Base-by-base conservation (phyloP, 805 yeast genomes). In the Isabelozyma rhagii region DNA sequence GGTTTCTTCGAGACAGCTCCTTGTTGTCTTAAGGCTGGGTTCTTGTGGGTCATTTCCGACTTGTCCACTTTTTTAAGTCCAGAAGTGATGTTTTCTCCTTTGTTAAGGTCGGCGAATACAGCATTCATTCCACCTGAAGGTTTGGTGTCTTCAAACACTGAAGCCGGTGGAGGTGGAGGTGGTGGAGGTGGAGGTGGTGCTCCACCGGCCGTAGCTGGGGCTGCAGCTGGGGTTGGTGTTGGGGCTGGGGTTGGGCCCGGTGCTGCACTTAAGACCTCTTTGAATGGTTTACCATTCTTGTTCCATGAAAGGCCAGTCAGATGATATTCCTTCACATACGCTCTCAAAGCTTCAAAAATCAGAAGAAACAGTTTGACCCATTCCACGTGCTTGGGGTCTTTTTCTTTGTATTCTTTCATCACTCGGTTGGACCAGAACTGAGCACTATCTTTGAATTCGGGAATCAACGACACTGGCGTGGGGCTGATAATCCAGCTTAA, bases 391-490 rank as follows among this genome's bases (percentile, higher is more conserved):
- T 72, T 73, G 39, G 80, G 75, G 57, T 87, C 91, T 45, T 80
- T 71, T 15, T 85, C 96, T 68, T 81, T 90, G 72, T 72, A 84
- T 53, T 90, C 97, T 69, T 92, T 92, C 65, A 92, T 70, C 41
- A 93, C 85, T 59, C 96, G 82, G 71, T 94, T 92, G 9, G 96
- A 81, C 91, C 97, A 94, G 71, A 94, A 94, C 66, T 87, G 93
- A 36, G 97, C 88, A 17, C 96, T 83, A 62, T 94, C 99, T 63
- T 86, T 88, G 70, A 84, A 88, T 55, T 92, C 97, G 3, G 87
- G 81, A 49, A 94, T 79, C 55, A 77, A 80, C 0, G 89, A 81
- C 13, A 87, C 81, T 1, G 97, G 97, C 4, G 89, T 83, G 3
- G 78, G 81, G 5, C 81, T 80, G 15, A 89, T 82, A 53, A 93